These are phyloP conservation scores for Stemphylium lycopersici DNA, from an alignment of 2,329 filamentous ascomycete genomes.

Conservation along the genomic window DNA sequence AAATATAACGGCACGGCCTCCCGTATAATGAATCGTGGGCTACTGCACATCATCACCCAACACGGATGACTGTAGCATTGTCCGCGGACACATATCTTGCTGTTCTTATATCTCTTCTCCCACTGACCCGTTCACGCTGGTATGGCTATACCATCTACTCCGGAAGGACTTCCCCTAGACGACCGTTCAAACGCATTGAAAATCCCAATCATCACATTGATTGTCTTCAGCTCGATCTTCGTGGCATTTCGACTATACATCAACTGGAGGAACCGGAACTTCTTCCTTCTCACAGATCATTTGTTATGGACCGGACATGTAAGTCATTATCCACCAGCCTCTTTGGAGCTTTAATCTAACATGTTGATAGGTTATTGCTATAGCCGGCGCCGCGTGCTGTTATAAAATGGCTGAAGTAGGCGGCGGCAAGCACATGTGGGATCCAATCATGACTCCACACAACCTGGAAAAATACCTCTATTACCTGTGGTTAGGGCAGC, in stretches of 20 bases:
- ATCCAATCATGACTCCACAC: slow-evolving; percentile 27
- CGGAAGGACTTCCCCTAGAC: slow-evolving; percentile 25
- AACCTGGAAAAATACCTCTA: slow-evolving; percentile 26
- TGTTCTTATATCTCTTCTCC: neutral
- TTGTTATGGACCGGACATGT: slow-evolving; percentile 33
- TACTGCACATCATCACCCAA: neutral
- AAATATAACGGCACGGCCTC: slow-evolving; percentile 10
- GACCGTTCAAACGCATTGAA: slow-evolving; percentile 31
- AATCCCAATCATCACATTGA: slow-evolving; percentile 29
- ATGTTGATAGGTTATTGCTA: slow-evolving; percentile 22
- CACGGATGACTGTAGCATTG: neutral
- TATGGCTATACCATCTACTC: slow-evolving; percentile 21
- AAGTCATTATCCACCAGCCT: neutral
- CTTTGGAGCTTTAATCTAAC: slow-evolving; percentile 1
- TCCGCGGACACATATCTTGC: neutral
- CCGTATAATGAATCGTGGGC: neutral
- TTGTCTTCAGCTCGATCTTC: slow-evolving; percentile 32
- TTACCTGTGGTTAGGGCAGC: slow-evolving; percentile 30
- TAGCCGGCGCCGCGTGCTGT: slow-evolving; percentile 24
- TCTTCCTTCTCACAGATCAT: slow-evolving; percentile 32
- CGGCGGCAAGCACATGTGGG: slow-evolving; percentile 32
- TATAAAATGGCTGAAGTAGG: slow-evolving; percentile 31
- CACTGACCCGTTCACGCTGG: neutral
- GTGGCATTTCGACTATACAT: slow-evolving; percentile 25
- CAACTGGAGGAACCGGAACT: slow-evolving; percentile 31